Evolutionary conservation across 106 monocot species (phyloP).

Genomic region (Dioscorea alata): DNA sequence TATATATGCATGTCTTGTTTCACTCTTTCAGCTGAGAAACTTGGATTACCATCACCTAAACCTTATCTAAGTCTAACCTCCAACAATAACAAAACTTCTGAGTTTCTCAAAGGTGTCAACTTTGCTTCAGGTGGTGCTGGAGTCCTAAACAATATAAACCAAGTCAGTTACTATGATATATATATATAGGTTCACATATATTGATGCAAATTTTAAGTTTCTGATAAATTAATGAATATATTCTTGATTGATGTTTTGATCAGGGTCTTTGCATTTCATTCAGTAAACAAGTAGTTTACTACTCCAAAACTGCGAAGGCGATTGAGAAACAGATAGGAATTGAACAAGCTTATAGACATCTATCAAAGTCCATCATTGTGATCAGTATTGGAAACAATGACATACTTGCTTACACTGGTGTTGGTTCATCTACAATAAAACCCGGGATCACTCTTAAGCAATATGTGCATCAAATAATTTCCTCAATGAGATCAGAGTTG

Average conservation of each 20-base stretch:
- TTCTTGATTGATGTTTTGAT: too few species aligned
- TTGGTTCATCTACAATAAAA: too few species aligned
- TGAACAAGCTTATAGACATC: conserved; percentile 13
- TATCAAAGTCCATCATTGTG: conserved; percentile 11
- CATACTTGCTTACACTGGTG: background rate
- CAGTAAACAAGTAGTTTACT: conserved; percentile 47
- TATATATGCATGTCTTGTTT: background rate
- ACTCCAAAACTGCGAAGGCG: conserved; percentile 15
- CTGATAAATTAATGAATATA: background rate
- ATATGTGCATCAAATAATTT: conserved; percentile 31
- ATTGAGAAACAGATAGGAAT: conserved; percentile 29
- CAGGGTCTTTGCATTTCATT: conserved; percentile 25
- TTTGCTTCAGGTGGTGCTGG: conserved; percentile 88
- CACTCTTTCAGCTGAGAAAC: conserved; percentile 47
- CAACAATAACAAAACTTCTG: conserved; percentile 11
- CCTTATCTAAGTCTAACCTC: conserved; percentile 51
- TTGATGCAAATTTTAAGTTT: background rate
- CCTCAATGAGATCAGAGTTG: conserved; percentile 30
- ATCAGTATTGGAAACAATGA: conserved; percentile 26
- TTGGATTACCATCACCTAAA: conserved; percentile 49
- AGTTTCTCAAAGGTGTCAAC: conserved; percentile 54
- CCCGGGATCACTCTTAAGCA: conserved; percentile 17
- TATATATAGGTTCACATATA: background rate
- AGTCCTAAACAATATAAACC: conserved; percentile 43
- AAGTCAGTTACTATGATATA: conserved; percentile 14